phyloP scores from a whole-genome alignment of 805 yeast genomes.

The Ogataea wickerhamii region DNA sequence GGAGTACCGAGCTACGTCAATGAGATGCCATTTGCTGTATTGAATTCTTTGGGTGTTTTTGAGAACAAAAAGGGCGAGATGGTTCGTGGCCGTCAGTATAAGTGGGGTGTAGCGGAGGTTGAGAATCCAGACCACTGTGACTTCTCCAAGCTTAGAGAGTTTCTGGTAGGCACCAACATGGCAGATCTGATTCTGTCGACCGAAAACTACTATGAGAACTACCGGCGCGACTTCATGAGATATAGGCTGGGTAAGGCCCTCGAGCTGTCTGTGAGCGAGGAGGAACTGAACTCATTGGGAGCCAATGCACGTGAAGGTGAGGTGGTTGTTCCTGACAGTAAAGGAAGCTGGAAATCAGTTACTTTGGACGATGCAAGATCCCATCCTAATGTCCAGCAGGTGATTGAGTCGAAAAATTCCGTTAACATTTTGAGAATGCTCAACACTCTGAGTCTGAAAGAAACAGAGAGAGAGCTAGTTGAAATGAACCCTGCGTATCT shows the following conservation, averaged over 20 bases:
- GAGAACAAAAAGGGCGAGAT: slow-evolving; percentile 40
- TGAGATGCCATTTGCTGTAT: slow-evolving; percentile 65
- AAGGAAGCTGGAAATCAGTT: slow-evolving; percentile 26
- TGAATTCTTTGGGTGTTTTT: slow-evolving; percentile 58
- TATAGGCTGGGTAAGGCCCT: slow-evolving; percentile 30
- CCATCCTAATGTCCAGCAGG: slow-evolving; percentile 29
- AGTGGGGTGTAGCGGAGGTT: slow-evolving; percentile 85
- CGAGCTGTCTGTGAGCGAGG: slow-evolving; percentile 20
- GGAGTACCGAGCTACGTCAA: slow-evolving; percentile 34
- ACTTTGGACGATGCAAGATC: slow-evolving; percentile 13
- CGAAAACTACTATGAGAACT: slow-evolving; percentile 71
- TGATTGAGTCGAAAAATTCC: slow-evolving; percentile 25
- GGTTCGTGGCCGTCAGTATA: slow-evolving; percentile 73
- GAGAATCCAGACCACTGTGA: slow-evolving; percentile 79
- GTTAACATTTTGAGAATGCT: slow-evolving; percentile 38
- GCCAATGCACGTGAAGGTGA: slow-evolving; percentile 19
- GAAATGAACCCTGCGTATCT: slow-evolving; percentile 46
- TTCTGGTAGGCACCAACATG: slow-evolving; percentile 68
- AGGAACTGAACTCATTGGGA: slow-evolving; percentile 19
- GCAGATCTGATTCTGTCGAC: slow-evolving; percentile 75
- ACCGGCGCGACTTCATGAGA: slow-evolving; percentile 53
- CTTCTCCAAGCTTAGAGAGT: slow-evolving; percentile 57
- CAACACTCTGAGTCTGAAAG: slow-evolving; percentile 33
- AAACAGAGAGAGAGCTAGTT: slow-evolving; percentile 37
- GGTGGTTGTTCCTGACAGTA: slow-evolving; percentile 22